Percentiles rank a stretch among this genome's conserved stretches.
phyloP scores from a whole-genome alignment of 2,329 filamentous ascomycete genomes.

The Venturia pyrina region DNA sequence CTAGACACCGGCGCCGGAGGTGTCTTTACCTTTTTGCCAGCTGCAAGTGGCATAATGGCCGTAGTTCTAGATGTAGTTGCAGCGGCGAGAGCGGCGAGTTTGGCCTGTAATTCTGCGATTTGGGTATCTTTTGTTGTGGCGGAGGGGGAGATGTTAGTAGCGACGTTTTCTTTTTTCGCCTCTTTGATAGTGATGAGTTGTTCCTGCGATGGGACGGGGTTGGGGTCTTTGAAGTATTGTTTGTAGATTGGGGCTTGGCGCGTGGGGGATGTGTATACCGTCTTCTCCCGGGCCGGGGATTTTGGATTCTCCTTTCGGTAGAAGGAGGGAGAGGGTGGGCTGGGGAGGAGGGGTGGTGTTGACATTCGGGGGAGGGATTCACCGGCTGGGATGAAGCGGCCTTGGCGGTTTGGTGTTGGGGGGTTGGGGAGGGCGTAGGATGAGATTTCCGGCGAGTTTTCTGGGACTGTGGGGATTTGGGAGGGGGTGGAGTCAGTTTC shows the following conservation, averaged over 20 bases:
- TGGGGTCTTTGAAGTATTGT: not conserved
- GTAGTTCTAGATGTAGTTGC: not conserved
- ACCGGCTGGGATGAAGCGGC: conserved; percentile 5
- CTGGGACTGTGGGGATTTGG: not conserved
- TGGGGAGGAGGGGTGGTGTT: not conserved
- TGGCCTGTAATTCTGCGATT: not conserved
- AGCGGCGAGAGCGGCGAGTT: not conserved
- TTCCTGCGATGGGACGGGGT: not conserved
- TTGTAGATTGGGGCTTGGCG: conserved; percentile 1
- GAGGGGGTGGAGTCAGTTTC: not conserved
- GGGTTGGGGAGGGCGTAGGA: not conserved
- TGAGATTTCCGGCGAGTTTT: not conserved
- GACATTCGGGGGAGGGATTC: conserved; percentile 1
- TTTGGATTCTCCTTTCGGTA: not conserved
- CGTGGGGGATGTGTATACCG: not conserved
- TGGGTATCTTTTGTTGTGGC: not conserved
- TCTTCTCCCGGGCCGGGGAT: not conserved
- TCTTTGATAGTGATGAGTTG: not conserved
- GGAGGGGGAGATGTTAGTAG: not conserved
- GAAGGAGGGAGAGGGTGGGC: not conserved
- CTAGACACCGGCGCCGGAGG: not conserved
- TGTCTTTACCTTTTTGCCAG: not conserved
- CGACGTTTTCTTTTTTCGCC: not conserved
- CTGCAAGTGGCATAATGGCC: not conserved
- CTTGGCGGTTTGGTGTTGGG: not conserved